Percentiles rank a stretch among this genome's conserved stretches.
Conservation (phyloP, 2,329 filamentous ascomycete species). For the Ceratocystiopsis brevicomis region DNA sequence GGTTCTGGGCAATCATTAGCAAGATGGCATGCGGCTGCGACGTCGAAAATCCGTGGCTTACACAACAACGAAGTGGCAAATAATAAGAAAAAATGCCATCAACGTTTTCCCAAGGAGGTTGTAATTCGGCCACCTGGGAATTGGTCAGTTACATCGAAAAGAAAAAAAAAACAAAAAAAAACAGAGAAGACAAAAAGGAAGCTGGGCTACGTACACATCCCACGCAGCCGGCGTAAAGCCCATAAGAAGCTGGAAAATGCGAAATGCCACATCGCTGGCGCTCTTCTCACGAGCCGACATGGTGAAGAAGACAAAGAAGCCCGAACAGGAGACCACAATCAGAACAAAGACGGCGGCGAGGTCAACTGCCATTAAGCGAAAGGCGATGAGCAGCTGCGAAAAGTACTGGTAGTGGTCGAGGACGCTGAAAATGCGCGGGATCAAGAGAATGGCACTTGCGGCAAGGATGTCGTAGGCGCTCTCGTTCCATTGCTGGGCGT, state of each 20-base stretch:
- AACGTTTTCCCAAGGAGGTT: slow-evolving; percentile 61
- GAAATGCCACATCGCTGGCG: slow-evolving; percentile 62
- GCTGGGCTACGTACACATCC: slow-evolving; percentile 44
- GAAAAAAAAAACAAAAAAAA: background rate
- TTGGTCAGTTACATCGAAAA: background rate
- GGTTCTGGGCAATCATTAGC: slow-evolving; percentile 33
- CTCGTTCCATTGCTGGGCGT: slow-evolving; percentile 54
- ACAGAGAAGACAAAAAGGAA: background rate
- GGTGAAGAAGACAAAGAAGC: slow-evolving; percentile 90
- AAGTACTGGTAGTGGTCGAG: slow-evolving; percentile 94
- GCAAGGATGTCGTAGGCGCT: slow-evolving; percentile 90
- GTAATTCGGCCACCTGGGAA: slow-evolving; percentile 49
- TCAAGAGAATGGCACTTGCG: slow-evolving; percentile 71
- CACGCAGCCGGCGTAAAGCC: slow-evolving; percentile 90
- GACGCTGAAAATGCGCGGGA: slow-evolving; percentile 80
- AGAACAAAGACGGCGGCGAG: slow-evolving; percentile 68
- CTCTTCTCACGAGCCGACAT: slow-evolving; percentile 55
- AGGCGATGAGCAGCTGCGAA: slow-evolving; percentile 82
- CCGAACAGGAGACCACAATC: slow-evolving; percentile 74
- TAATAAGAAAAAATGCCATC: slow-evolving; percentile 69
- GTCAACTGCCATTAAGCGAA: slow-evolving; percentile 84
- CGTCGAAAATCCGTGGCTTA: slow-evolving; percentile 18
- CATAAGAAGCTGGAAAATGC: slow-evolving; percentile 86
- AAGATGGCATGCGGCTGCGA: background rate
- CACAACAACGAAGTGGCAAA: slow-evolving; percentile 87